Conservation (phyloP, 148 eudicot species). For the Vaccinium corymbosum region DNA sequence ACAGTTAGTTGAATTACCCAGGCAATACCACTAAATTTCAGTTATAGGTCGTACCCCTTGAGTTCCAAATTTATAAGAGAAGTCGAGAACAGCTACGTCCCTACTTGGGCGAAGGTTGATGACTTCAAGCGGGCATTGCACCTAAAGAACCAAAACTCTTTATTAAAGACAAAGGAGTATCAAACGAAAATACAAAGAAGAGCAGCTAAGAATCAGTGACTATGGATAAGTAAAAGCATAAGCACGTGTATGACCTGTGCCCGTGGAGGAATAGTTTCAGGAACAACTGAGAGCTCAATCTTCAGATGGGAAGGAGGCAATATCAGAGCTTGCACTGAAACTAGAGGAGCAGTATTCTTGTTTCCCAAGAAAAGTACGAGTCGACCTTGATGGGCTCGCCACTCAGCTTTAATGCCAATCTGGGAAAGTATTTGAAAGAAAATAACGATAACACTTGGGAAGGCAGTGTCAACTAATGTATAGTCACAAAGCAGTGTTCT, state of each 20-base stretch:
- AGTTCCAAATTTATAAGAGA: conserved; percentile 75
- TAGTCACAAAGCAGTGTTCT: neutral
- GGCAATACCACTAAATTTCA: neutral
- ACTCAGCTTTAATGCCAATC: conserved; percentile 97
- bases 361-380: conserved; percentile 89
- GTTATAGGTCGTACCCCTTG: conserved; percentile 42
- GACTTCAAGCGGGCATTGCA: conserved; percentile 95
- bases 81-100: conserved; percentile 90
- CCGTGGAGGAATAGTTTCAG: conserved; percentile 94
- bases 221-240: neutral
- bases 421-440: conserved; percentile 22
- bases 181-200: neutral
- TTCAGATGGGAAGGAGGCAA: conserved; percentile 84
- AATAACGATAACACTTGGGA: conserved; percentile 2
- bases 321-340: conserved; percentile 79
- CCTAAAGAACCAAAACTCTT: conserved; percentile 37
- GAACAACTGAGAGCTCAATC: conserved; percentile 81
- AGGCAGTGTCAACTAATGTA: neutral
- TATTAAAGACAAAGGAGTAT: neutral
- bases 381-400: conserved; percentile 93
- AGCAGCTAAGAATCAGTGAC: conserved; percentile 7
- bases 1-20: neutral
- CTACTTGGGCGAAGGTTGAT: conserved; percentile 86
- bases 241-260: conserved; percentile 66
- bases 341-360: conserved; percentile 79